These are phyloP conservation scores for Stagonosporopsis rhizophila DNA, from an alignment of 2,329 filamentous ascomycete genomes.

Conservation along the genomic window DNA sequence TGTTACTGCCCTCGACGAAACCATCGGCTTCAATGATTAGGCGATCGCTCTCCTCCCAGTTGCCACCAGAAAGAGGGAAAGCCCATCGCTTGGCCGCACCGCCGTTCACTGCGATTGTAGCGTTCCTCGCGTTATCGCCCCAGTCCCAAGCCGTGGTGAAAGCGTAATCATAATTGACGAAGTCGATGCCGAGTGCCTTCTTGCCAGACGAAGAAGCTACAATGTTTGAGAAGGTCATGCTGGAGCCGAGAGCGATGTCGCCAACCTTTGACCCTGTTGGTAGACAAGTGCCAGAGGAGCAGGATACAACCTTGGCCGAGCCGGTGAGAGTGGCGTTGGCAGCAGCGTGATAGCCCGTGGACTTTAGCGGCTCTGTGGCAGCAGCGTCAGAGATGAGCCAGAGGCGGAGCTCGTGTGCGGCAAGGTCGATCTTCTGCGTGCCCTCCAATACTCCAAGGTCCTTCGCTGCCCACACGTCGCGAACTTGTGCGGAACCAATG, in stretches of 20 bases:
- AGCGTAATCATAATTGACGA: constrained; percentile 50
- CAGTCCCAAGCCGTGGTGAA: constrained; percentile 46
- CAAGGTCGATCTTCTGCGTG: constrained; percentile 24
- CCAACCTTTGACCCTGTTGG: constrained; percentile 44
- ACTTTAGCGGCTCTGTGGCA: constrained; percentile 15
- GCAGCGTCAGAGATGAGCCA: constrained; percentile 48
- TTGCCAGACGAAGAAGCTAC: constrained; percentile 31
- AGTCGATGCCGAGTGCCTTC: constrained; percentile 49
- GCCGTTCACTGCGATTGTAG: constrained; percentile 50
- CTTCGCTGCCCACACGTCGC: constrained; percentile 47
- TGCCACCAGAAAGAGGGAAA: constrained; percentile 51
- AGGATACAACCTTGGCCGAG: constrained; percentile 35
- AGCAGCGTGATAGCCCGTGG: constrained; percentile 41
- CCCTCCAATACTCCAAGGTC: constrained; percentile 29
- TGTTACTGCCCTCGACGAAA: constrained; percentile 31
- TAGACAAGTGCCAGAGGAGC: constrained; percentile 36
- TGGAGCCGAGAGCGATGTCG: constrained; percentile 36
- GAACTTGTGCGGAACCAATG: constrained; percentile 44
- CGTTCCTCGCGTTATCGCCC: constrained; percentile 47
- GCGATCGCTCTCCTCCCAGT: constrained; percentile 46
- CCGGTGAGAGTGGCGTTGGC: constrained; percentile 41
- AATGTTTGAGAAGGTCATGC: constrained; percentile 40
- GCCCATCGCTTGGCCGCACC: constrained; percentile 44
- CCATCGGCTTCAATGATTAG: constrained; percentile 38
- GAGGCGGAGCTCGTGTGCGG: constrained; percentile 39